Evolutionary conservation across 2,329 filamentous ascomycete genomes (phyloP), one percentile per base, ranked within the genome.

Genomic region (Aspergillus novoparasiticus): DNA sequence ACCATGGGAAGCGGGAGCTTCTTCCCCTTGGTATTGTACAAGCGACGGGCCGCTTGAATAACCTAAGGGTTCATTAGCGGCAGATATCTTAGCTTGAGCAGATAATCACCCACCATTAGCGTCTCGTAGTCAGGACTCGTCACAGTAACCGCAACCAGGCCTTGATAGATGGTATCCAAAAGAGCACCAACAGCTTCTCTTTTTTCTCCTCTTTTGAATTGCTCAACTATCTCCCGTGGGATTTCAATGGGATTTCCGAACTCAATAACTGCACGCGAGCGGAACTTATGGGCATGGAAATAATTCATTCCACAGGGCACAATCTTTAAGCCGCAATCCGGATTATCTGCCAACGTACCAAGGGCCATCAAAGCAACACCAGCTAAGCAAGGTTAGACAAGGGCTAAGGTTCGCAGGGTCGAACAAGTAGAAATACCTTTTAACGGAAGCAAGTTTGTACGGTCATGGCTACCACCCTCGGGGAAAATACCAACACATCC

Each of bases 261-360:
- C 75, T 99, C 95, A 64, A 98, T 89, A 5, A 99, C 94, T 41
- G 94, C 95, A 75, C 95, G 88, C 67, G 94, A 98, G 53, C 94
- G 90, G 80, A 99, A 99, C 78, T 98, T 99, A 84, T 99, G 94
- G 0, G 94, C 92, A 79, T 98, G 94, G 81, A 99, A 99, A 80
- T 99, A 99, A 79, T 99, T 99, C 94, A 99, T 97, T 71, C 94
- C 94, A 58, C 95, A 94, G 4, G 95, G 95, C 28, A 99, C 92
- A 71, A 99, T 97, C 79, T 94, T 96, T 65, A 99, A 83, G 34
- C 92, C 93, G 74, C 92, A 97, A 67, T 94, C 85, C 3, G 94
- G 94, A 65, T 94, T 88, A 61, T 93, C 89, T 6, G 92, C 93
- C 58, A 98, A 83, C 1, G 95, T 90, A 45, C 94, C 94, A 41